Base-by-base conservation (phyloP, 2,329 filamentous ascomycete species). In the Aspergillus intermedius region DNA sequence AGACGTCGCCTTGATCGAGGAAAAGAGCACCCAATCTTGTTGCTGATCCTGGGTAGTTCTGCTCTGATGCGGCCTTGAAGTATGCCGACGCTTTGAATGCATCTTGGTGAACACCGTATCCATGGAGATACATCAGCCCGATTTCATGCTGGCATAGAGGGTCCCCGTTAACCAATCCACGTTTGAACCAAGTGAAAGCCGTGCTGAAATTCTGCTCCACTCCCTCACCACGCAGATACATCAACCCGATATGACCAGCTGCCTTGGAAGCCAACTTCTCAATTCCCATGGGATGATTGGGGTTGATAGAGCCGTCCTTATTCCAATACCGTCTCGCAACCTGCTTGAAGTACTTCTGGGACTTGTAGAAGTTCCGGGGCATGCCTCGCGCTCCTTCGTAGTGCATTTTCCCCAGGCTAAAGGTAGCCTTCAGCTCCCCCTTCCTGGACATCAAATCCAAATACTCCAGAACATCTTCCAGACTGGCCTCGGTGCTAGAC, bases 381-480 rank as follows among this genome's bases (percentile, higher is more conserved):
- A 95, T 74, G 0, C 82, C 83, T 48, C 87, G 79, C 48, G 88
- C 83, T 0, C 91, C 91, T 49, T 96, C 91, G 61, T 95, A 95
- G 65, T 94, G 87, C 53, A 95, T 80, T 55, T 88, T 83, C 3
- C 88, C 91, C 0, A 96, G 74, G 53, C 87, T 91, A 60, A 91
- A 90, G 0, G 88, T 91, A 1, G 91, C 88, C 64, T 88, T 90
- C 48, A 88, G 81, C 61, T 95, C 89, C 9, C 91, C 90, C 65
- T 95, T 95, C 51, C 91, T 83, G 5, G 89, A 89, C 77, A 95
- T 86, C 39, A 95, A 77, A 60, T 95, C 88, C 56, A 95, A 76
- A 59, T 95, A 98, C 65, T 98, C 93, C 50, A 98, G 82, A 13
- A 97, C 87, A 67, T 98, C 91, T 59, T 95, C 90, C 50, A 96